Conservation (phyloP, 73 alveolate species). For the Paramecium octaurelia region DNA sequence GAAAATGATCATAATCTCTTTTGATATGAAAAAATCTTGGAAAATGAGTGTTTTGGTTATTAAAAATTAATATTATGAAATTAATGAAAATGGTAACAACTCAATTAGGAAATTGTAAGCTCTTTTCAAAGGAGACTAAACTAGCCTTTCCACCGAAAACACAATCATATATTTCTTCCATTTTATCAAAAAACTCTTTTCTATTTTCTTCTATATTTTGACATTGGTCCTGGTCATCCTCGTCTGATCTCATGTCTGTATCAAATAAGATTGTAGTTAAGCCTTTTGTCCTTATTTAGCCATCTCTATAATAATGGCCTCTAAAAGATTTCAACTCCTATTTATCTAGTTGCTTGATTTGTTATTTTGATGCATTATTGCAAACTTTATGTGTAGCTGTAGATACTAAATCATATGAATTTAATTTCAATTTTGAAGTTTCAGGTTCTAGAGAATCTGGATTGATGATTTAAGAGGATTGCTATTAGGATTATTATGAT, state of each 20-base stretch:
- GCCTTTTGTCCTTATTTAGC: not conserved
- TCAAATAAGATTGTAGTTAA: not conserved
- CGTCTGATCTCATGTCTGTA: not conserved
- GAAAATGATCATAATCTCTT: not conserved
- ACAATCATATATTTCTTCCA: not conserved
- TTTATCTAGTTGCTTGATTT: not conserved
- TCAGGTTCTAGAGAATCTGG: not conserved
- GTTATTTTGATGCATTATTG: not conserved
- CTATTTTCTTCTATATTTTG: not conserved
- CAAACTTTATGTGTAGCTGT: slow-evolving; percentile 1
- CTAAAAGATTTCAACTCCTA: not conserved
- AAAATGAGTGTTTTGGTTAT: not conserved
- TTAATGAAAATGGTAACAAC: not conserved
- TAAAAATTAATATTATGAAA: not conserved
- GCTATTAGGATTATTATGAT: not conserved
- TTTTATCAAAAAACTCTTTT: not conserved
- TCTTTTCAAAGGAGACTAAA: not conserved
- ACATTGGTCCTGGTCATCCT: not conserved
- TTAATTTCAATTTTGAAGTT: not conserved
- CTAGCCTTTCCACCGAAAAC: not conserved
- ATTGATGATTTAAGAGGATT: not conserved
- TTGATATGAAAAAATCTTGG: not conserved
- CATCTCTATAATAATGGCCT: slow-evolving; percentile 5
- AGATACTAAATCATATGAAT: not conserved
- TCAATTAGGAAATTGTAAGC: not conserved